These are phyloP conservation scores for Spathaspora passalidarum DNA, from an alignment of 805 yeast species.

Conservation along the genomic window DNA sequence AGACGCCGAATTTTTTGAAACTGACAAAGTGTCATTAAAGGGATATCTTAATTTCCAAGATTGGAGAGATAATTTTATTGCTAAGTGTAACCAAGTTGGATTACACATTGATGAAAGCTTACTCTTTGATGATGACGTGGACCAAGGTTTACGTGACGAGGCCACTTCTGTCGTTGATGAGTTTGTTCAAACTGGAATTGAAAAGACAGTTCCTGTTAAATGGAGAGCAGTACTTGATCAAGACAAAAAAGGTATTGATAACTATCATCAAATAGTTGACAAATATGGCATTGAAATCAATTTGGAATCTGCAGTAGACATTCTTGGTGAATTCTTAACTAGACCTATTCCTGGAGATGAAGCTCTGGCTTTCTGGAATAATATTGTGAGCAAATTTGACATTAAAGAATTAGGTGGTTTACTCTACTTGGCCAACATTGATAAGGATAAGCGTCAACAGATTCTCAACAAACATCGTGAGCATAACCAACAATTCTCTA, in stretches of 20 bases:
- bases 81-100: neutral
- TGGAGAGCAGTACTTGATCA: neutral
- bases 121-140: slow-evolving; percentile 1
- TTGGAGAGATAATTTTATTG: neutral
- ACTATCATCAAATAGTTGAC: neutral
- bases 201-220: neutral
- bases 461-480: neutral
- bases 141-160: neutral
- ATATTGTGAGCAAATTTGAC: neutral
- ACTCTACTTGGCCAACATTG: neutral
- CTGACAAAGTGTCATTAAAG: neutral
- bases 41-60: slow-evolving; percentile 1
- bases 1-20: neutral
- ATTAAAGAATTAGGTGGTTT: neutral
- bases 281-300: slow-evolving; percentile 1
- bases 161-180: neutral
- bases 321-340: neutral
- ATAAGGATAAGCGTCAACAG: neutral
- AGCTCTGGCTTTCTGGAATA: neutral
- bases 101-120: neutral
- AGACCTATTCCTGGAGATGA: neutral
- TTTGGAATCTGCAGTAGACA: neutral
- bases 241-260: neutral
- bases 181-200: slow-evolving; percentile 1
- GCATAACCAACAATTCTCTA: neutral